Evolutionary conservation across 169 alveolate species (phyloP), one percentile per base, ranked within the genome.

Genomic region (Plasmodium coatneyi): DNA sequence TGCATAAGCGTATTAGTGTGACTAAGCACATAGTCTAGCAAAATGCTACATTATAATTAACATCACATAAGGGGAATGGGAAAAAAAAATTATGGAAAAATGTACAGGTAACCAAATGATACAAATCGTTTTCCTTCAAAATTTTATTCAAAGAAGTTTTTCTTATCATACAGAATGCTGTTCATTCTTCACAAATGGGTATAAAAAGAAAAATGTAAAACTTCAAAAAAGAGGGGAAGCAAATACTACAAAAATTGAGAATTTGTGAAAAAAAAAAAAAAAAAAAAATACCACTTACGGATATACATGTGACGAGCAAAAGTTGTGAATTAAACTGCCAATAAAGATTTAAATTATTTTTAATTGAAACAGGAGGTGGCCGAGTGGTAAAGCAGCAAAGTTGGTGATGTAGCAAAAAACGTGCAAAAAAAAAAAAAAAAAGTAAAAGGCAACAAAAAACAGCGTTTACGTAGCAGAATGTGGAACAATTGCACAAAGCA

Each of bases 11-110:
- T 28, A 66, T 66, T 12, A 12, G 19, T 12, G 12, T 16, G 60
- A 22, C 22, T 49, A 12, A 49, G 60, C 60, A 49, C 14, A 25
- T 66, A 66, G 76, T 66, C 76, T 66, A 66, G 76, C 41, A 66
- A 25, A 66, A 66, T 66, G 76, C 76, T 66, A 66, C 76, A 66
- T 66, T 25, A 60, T 66, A 66, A 66, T 66, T 66, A 66, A n/a
- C 30, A 66, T 25, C 76, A 66, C 76, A 66, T 9, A 66, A 19
- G 28, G 4, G 32, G n/a, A 66, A 66, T 66, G 76, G n/a, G 36
- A n/a, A 66, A 66, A 66, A 60, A 60, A 66, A 66, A 66, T 66
- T 25, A 66, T 66, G 30, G 36, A 66, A 66, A 66, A 25, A 66
- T 4, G 36, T 22, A 66, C 6, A 22, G 76, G 36, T 66, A 9